Percentiles rank a stretch among this genome's conserved stretches.
These are phyloP conservation scores for Metarhizium anisopliae DNA, from an alignment of 2,329 filamentous ascomycete genomes.

Conservation along the genomic window DNA sequence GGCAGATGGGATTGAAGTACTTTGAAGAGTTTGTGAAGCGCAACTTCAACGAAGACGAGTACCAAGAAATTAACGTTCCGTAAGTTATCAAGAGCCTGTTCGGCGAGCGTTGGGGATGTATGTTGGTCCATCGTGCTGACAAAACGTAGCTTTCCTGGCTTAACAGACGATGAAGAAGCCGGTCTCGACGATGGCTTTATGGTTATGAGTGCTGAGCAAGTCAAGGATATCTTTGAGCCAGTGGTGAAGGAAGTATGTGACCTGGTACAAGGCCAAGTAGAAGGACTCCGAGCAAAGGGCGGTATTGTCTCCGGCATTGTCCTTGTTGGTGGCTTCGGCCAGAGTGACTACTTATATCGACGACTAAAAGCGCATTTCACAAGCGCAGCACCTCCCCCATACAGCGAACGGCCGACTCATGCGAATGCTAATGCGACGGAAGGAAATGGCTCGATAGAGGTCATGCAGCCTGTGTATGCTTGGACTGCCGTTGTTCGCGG, in stretches of 20 bases:
- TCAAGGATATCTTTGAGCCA: slow-evolving; percentile 67
- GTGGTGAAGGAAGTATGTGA: slow-evolving; percentile 64
- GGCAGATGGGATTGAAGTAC: slow-evolving; percentile 70
- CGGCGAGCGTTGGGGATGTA: background rate
- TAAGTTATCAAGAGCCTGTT: slow-evolving; percentile 23
- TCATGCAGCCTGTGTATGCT: slow-evolving; percentile 74
- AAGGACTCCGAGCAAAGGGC: slow-evolving; percentile 50
- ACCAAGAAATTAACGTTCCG: slow-evolving; percentile 69
- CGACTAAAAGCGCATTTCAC: slow-evolving; percentile 61
- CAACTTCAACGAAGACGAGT: slow-evolving; percentile 72
- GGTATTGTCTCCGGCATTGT: slow-evolving; percentile 65
- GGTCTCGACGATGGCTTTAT: slow-evolving; percentile 70
- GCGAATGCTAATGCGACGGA: slow-evolving; percentile 37
- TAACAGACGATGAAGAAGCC: slow-evolving; percentile 66
- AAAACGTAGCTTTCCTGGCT: slow-evolving; percentile 53
- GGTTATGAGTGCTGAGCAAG: slow-evolving; percentile 58
- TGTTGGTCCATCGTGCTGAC: background rate
- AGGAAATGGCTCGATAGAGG: slow-evolving; percentile 55
- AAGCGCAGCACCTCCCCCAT: slow-evolving; percentile 47
- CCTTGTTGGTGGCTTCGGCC: slow-evolving; percentile 72
- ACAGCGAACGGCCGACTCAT: slow-evolving; percentile 64
- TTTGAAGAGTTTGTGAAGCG: slow-evolving; percentile 82
- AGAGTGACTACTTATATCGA: slow-evolving; percentile 68
- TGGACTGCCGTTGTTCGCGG: slow-evolving; percentile 76
- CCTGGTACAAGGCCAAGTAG: slow-evolving; percentile 58